Percentiles rank a stretch among this genome's conserved stretches.
Conservation (phyloP, 805 yeast species). For the Wickerhamomyces silvicola region DNA sequence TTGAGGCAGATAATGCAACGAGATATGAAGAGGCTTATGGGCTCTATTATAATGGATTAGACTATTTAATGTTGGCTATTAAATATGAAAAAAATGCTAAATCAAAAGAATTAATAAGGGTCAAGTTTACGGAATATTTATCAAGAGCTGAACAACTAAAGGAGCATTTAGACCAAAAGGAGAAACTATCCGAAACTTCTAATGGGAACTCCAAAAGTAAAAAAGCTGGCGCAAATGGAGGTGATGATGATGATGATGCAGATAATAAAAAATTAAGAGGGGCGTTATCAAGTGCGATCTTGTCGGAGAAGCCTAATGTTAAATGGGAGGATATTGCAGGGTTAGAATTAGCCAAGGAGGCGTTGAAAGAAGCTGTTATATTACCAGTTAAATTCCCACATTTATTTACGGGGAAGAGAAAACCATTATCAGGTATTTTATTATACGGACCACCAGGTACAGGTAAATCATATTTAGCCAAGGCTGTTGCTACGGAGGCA, state of each 20-base stretch:
- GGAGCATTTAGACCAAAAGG: constrained; percentile 69
- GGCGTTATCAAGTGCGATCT: constrained; percentile 86
- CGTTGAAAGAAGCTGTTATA: constrained; percentile 94
- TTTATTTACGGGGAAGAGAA: constrained; percentile 87
- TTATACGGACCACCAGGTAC: constrained; percentile 96
- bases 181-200: constrained; percentile 31
- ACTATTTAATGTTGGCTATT: constrained; percentile 90
- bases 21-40: constrained; percentile 92
- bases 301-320: constrained; percentile 88
- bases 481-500: constrained; percentile 98
- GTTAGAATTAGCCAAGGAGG: constrained; percentile 89
- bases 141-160: constrained; percentile 91
- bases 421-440: constrained; percentile 86
- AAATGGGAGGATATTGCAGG: constrained; percentile 97
- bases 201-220: constrained; percentile 42
- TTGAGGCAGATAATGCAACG: constrained; percentile 87
- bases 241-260: constrained; percentile 60
- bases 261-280: constrained; percentile 87
- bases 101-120: constrained; percentile 80
- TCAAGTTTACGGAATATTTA: constrained; percentile 86
- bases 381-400: constrained; percentile 96
- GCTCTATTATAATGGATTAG: constrained; percentile 86
- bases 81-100: constrained; percentile 90
- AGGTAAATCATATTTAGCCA: constrained; percentile 94
- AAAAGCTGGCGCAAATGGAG: constrained; percentile 52